phyloP scores from a whole-genome alignment of 176 grass and related monocot genomes.

The Oryza punctata region DNA sequence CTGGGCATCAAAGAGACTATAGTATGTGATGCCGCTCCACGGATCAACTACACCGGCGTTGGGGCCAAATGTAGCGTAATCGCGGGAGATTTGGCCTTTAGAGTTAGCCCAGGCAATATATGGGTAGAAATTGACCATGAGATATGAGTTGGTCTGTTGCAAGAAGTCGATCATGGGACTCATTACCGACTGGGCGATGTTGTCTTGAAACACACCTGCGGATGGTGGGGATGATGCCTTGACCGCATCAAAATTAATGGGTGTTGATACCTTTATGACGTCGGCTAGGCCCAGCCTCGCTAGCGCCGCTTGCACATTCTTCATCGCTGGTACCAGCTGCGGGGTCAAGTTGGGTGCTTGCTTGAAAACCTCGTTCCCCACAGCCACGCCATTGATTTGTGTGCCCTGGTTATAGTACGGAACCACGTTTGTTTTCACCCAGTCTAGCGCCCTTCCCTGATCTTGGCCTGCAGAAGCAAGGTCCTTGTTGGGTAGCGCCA shows the following conservation, averaged over 20 bases:
- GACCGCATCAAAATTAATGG: constrained; percentile 43
- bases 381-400: background rate
- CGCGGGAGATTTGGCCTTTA: constrained; percentile 29
- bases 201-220: constrained; percentile 29
- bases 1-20: constrained; percentile 66
- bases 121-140: constrained; percentile 69
- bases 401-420: background rate
- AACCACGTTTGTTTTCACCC: background rate
- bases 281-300: constrained; percentile 41
- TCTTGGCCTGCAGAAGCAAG: background rate
- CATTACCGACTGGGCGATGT: constrained; percentile 57
- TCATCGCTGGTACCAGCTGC: background rate
- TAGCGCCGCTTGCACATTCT: constrained; percentile 39
- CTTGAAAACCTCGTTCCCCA: background rate
- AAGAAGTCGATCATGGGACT: constrained; percentile 63
- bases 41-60: constrained; percentile 30
- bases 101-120: constrained; percentile 38
- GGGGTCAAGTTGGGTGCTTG: background rate
- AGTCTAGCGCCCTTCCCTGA: background rate
- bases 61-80: constrained; percentile 55
- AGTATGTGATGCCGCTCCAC: constrained; percentile 29
- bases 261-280: constrained; percentile 67
- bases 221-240: constrained; percentile 55
- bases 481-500: background rate
- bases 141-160: constrained; percentile 40